Base-by-base conservation (phyloP, 257 asterid species). In the Penstemon eatonii region DNA sequence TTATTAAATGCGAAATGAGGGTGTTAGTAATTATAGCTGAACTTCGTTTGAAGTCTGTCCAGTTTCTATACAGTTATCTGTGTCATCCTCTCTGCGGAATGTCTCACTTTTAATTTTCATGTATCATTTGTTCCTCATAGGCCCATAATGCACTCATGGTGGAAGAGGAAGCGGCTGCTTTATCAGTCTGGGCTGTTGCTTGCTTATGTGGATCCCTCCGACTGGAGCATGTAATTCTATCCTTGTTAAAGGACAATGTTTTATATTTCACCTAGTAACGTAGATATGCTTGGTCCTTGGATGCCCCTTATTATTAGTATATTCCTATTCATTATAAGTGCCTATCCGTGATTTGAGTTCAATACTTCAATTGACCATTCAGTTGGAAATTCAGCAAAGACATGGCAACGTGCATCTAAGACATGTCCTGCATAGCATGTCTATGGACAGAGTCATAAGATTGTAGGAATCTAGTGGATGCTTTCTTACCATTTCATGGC, bases 141-240 rank as follows among this genome's bases (percentile, higher is more conserved):
- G 98, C 80, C 65, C 93, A 91, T 60, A 77, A 69, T 72, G 98
- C 91, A 33, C 93, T 91, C 61, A 81, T 86, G 95, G 98, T 80
- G 60, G 98, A 94, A 83, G 99, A 94, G 86, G 99, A 94, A 80
- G 96, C 99, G 59, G 75, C 89, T 81, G 89, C 99, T 65, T 82
- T 94, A 82, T 89, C 99, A 11, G 91, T 85, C 5, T 91, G 99
- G 99, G 87, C 99, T 71, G 72, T 91, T 79, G 98, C 99, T 66
- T 89, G 96, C 88, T 77, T 91, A 59, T 91, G 99, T 75, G 99
- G 99, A 53, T 79, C 99, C 70, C 85, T 94, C 69, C 88, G 95
- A 46, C 89, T 94, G 76, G 99, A 94, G 79, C 91, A 94, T 80
- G 99, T 94, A 77, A 77, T 89, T 79, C 49, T 38, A 65, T 63